Percentiles rank a stretch among this genome's conserved stretches.
These are phyloP conservation scores for Schwanniomyces sp. DNA, from an alignment of 805 yeast species.

Conservation along the genomic window DNA sequence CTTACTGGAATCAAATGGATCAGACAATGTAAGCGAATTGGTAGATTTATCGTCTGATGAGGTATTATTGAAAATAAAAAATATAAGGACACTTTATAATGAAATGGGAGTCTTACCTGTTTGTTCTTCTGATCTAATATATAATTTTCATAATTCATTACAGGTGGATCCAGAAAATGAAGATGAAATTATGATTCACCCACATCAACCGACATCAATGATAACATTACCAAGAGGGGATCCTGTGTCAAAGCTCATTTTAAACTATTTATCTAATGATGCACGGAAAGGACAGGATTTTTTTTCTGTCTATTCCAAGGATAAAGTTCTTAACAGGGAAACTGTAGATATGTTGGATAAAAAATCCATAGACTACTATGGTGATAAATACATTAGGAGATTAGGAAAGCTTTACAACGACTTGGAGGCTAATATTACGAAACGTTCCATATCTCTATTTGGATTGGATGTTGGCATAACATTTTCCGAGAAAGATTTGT, in stretches of 20 bases:
- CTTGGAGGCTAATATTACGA: not conserved
- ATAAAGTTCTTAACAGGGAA: not conserved
- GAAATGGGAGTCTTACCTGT: not conserved
- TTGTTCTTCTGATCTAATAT: not conserved
- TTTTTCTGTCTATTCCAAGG: not conserved
- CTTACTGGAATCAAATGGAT: not conserved
- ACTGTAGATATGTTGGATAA: slow-evolving; percentile 2
- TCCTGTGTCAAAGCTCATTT: not conserved
- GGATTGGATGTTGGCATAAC: slow-evolving; percentile 1
- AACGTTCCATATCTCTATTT: slow-evolving; percentile 1
- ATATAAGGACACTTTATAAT: not conserved
- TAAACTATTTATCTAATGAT: not conserved
- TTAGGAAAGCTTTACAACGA: not conserved
- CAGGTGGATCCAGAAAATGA: not conserved
- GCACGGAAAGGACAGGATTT: not conserved
- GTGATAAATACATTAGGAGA: slow-evolving; percentile 1
- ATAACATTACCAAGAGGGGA: not conserved
- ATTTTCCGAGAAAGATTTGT: not conserved
- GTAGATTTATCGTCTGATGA: not conserved
- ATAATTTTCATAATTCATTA: not conserved
- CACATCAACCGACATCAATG: not conserved
- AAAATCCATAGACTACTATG: slow-evolving; percentile 3
- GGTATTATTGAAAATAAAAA: not conserved
- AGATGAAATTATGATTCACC: not conserved
- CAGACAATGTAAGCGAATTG: not conserved